Base-by-base conservation (phyloP, 176 grass and related monocot species). In the Phoenix dactylifera region DNA sequence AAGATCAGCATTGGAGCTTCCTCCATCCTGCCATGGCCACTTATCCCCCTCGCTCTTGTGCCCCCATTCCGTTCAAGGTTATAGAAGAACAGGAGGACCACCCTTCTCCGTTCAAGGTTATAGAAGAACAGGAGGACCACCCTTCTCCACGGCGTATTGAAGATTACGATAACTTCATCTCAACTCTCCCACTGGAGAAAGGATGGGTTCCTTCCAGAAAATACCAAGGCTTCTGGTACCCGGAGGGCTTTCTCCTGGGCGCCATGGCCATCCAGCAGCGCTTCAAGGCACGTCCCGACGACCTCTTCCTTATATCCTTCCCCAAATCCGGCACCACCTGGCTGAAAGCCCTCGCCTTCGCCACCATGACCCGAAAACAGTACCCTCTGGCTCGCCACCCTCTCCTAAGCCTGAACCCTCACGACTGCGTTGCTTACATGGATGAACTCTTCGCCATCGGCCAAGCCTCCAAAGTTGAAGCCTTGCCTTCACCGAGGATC, bases 261-360 rank as follows among this genome's bases (percentile, higher is more conserved):
- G 2, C 28, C 57, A 70, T 70, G 15, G 30, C 22, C 28, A 32
- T 24, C 15, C 55, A 58, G 18, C 15, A 24, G 3, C 18, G 49
- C 55, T 70, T 70, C 55, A 15, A 50, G 10, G 18, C 67, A 1
- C 67, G 54, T 3, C 67, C 55, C 3, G 12, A 25, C n/a, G 66
- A 71, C 28, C 15, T 75, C 3, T 7, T 81, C 35, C 19, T 81
- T 22, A 19, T 15, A 48, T 71, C 72, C 26, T 18, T 23, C 6
- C 60, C 66, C 35, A 78, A 71, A 54, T 78, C 60, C 67, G 75
- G 75, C 53, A 78, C 66, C 66, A 71, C 60, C 6, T 78, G 67
- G 75, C 23, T 78, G 24, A 78, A 78, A 55, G 55, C 75, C 15
- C 59, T 78, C 52, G 26, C 57, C 2, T 59, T 58, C 39, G 32